Base-by-base conservation (phyloP, 2,329 filamentous ascomycete species). In the Diaporthe helianthi region DNA sequence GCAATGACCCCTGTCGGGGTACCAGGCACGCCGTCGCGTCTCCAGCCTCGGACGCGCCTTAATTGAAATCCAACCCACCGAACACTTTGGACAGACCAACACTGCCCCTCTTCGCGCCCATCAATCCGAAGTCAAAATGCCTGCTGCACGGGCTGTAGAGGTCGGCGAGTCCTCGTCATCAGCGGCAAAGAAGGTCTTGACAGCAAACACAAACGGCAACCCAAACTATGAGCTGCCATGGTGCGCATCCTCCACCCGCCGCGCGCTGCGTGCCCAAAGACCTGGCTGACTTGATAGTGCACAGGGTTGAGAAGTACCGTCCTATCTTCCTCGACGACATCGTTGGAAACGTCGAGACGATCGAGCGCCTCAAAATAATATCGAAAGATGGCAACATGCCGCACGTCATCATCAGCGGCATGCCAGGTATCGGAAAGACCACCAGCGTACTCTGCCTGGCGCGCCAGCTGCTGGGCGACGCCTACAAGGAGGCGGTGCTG, bases 381-480 rank as follows among this genome's bases (percentile, higher is more conserved):
- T 94, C 96, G 55, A 96, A 94, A 80, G 96, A 98, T 83, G 96
- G 96, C 75, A 99, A 99, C 82, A 98, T 99, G 94, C 96, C 96
- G 2, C 96, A 99, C 82, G 89, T 99, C 77, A 98, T 99, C 81
- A 98, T 99, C 76, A 97, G 93, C n/a, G 96, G 96, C 71, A 98
- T 97, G 94, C 96, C 96, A 24, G 96, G 96, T 77, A 99, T 98
- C 77, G 96, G 96, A 80, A 99, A 99, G 85, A 99, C 96, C 4
- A 98, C 96, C 0, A 97, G 94, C 68, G 91, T 99, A 68, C 84
- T 98, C 71, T 98, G 96, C 78, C 88, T 99, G 55, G 96, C 96
- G 22, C 89, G 95, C 70, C 95, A 98, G 79, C 83, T 99, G 71
- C 85, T 99, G 2, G 96, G 96, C 10, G 92, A 97, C 77, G 87